Conservation (phyloP, 2,329 filamentous ascomycete species). For the Trichophyton schoenleinii region DNA sequence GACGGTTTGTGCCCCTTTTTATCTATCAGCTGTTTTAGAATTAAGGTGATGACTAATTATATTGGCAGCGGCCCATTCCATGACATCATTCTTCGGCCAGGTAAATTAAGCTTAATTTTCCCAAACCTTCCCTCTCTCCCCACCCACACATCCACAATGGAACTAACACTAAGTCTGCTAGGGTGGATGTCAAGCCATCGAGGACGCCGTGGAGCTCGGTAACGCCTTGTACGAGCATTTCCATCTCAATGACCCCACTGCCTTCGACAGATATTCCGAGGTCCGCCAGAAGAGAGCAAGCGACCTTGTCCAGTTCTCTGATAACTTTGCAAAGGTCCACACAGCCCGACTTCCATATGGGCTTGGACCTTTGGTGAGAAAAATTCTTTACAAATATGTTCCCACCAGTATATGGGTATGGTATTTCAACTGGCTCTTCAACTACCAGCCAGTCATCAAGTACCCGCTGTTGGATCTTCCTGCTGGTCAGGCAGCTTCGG, state of each 20-base stretch:
- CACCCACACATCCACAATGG: background rate
- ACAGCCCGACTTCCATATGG: constrained; percentile 8
- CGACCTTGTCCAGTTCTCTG: constrained; percentile 7
- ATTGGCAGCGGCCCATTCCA: constrained; percentile 7
- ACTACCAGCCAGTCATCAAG: constrained; percentile 8
- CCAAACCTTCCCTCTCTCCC: background rate
- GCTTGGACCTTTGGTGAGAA: constrained; percentile 7
- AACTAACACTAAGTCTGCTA: background rate
- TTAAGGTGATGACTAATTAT: background rate
- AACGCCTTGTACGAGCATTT: constrained; percentile 8
- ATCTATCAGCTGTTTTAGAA: background rate
- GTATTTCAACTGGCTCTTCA: constrained; percentile 7
- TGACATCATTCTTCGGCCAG: constrained; percentile 10
- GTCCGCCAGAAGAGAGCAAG: constrained; percentile 7
- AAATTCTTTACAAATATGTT: constrained; percentile 7
- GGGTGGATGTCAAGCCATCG: constrained; percentile 10
- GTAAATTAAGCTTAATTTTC: constrained; percentile 2
- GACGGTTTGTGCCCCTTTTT: constrained; percentile 5
- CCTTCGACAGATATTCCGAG: constrained; percentile 7
- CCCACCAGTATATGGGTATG: constrained; percentile 7
- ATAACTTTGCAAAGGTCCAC: constrained; percentile 8
- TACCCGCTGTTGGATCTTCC: constrained; percentile 1
- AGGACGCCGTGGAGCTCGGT: constrained; percentile 8
- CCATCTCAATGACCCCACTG: constrained; percentile 3
- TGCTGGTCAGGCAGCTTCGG: background rate